A percentile compares a stretch with the other conserved stretches of the same genome.
phyloP scores from a whole-genome alignment of 352 stramenopile species.

The Salisapilia sapeloensis region DNA sequence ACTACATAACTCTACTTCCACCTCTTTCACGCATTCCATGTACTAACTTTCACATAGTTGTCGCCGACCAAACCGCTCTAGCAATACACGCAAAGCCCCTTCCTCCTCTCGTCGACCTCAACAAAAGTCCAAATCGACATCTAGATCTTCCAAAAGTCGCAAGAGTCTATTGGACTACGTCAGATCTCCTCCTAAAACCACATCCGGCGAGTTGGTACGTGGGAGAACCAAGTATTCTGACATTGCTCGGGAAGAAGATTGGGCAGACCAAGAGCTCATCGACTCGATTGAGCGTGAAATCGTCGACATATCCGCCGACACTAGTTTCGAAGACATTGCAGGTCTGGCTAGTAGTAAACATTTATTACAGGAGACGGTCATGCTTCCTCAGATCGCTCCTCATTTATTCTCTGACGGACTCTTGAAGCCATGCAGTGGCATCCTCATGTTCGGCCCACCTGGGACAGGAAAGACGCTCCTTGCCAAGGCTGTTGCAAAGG shows the following conservation, averaged over 20 bases:
- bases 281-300: conserved; percentile 77
- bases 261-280: conserved; percentile 66
- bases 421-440: conserved; percentile 63
- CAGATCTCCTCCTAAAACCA: too few relatives aligned
- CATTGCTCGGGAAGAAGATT: conserved; percentile 46
- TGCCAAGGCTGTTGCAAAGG: conserved; percentile 83
- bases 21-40: too few relatives aligned
- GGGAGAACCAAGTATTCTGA: conserved; percentile 67
- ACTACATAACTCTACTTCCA: too few relatives aligned
- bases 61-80: too few relatives aligned
- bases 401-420: conserved; percentile 73
- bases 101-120: too few relatives aligned
- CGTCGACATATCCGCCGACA: conserved; percentile 44
- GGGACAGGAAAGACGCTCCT: conserved; percentile 85
- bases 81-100: too few relatives aligned
- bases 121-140: too few relatives aligned
- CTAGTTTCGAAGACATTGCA: conserved; percentile 64
- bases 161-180: too few relatives aligned
- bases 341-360: conserved; percentile 67
- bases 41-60: too few relatives aligned
- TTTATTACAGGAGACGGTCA: conserved; percentile 65
- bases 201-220: conserved; percentile 17
- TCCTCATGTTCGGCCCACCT: conserved; percentile 77
- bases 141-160: too few relatives aligned
- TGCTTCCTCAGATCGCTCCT: conserved; percentile 69